phyloP scores from a whole-genome alignment of 202 grass and related monocot genomes.

The Musa balbisiana region DNA sequence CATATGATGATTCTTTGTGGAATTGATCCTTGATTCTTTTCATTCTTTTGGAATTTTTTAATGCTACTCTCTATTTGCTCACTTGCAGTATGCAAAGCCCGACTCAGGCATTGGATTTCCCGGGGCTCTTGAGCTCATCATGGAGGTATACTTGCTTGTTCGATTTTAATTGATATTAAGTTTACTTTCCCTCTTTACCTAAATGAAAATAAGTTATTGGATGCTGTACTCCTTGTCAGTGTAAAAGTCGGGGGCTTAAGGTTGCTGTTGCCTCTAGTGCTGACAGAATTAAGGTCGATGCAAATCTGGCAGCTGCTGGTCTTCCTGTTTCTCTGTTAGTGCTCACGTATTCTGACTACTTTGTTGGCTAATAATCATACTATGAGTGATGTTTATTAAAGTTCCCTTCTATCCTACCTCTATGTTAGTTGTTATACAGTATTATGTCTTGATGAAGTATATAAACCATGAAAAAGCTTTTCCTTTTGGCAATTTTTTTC shows the following conservation, averaged over 20 bases:
- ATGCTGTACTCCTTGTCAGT: conserved; percentile 32
- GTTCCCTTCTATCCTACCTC: neutral
- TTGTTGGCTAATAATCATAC: neutral
- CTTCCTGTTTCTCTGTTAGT: conserved; percentile 62
- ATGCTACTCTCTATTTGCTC: neutral
- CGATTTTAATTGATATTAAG: neutral
- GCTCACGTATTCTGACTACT: conserved; percentile 21
- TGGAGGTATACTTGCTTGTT: conserved; percentile 42
- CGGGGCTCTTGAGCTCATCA: conserved; percentile 82
- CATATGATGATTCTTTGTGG: neutral
- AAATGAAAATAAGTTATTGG: neutral
- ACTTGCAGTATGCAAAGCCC: conserved; percentile 78
- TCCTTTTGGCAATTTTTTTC: neutral
- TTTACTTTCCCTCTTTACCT: neutral
- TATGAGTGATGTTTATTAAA: neutral
- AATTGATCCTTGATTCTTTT: conserved; percentile 11
- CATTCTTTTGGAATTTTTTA: conserved; percentile 15
- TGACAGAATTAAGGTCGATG: conserved; percentile 90
- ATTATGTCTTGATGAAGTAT: neutral
- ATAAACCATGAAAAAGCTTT: neutral
- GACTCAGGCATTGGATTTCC: conserved; percentile 89
- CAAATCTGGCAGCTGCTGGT: conserved; percentile 83
- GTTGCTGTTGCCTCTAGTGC: conserved; percentile 97
- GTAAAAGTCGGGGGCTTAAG: conserved; percentile 80
- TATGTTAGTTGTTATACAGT: neutral